Base-by-base conservation (phyloP, 2,329 filamentous ascomycete species). In the Alternaria infectoria region DNA sequence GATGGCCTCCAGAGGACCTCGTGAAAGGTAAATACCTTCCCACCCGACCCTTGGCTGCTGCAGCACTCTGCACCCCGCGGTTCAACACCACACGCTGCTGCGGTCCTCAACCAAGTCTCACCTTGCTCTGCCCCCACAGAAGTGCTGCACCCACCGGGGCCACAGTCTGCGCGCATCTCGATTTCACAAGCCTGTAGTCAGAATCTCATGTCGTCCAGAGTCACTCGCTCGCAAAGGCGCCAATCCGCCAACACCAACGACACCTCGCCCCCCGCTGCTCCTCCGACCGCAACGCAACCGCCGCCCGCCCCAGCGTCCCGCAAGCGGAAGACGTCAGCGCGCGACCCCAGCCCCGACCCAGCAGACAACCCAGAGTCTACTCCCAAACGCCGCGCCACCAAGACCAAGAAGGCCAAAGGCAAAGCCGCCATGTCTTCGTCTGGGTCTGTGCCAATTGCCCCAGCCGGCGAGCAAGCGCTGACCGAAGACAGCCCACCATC, bases 181-280 rank as follows among this genome's bases (percentile, higher is more conserved):
- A 70, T 64, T 72, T 67, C 72, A 64, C 64, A 66, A 69, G 62
- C 71, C 59, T 69, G 47, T 65, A 72, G 40, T 69, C 73, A 78
- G 73, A 80, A 85, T 90, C 92, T 95, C 90, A 97, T 97, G 93
- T 93, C 92, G 89, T 86, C 90, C 88, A 97, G 94, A 92, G 90
- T 96, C 77, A 97, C 95, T 86, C 93, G 95, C 86, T 96, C 94
- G 77, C 91, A 94, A 85, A 93, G 93, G 86, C 90, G 93, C 88
- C 92, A 92, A 85, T 91, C 92, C 83, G 86, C 86, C 77, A 78
- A 79, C 69, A 79, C 88, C 67, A 77, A 67, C 74, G 68, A 76
- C 57, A 69, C 68, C 61, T 69, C 72, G 30, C 75, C 73, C 49
- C 77, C 73, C 69, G 77, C 67, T 69, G 74, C 71, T 65, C 75